phyloP scores from a whole-genome alignment of 441 rosid species.

The Theobroma grandiflorum region DNA sequence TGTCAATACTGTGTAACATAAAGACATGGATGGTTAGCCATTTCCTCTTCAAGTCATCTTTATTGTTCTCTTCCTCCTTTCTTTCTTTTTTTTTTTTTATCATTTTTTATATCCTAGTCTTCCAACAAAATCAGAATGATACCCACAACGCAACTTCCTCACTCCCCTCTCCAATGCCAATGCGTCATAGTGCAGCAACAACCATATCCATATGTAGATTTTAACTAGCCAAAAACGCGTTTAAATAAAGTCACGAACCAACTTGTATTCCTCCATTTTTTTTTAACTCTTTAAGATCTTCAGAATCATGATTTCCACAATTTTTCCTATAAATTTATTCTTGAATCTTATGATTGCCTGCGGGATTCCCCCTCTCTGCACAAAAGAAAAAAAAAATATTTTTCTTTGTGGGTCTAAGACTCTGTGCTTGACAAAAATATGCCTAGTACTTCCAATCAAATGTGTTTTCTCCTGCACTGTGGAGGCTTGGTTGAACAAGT shows the following conservation, averaged over 20 bases:
- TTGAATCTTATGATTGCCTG: not conserved
- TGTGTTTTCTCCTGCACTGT: too few relatives aligned
- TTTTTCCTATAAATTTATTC: not conserved
- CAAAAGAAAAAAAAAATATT: too few relatives aligned
- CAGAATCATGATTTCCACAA: not conserved
- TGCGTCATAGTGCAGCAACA: not conserved
- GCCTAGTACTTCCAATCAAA: too few relatives aligned
- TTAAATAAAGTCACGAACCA: not conserved
- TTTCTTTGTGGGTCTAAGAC: too few relatives aligned
- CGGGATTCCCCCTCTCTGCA: too few relatives aligned
- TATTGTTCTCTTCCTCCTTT: not conserved
- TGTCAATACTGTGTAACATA: not conserved
- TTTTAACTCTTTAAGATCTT: not conserved
- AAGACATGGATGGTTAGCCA: conserved; percentile 5
- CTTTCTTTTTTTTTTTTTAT: not conserved
- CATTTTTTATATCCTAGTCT: not conserved
- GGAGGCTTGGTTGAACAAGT: too few relatives aligned
- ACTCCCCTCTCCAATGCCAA: not conserved
- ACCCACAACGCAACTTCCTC: not conserved
- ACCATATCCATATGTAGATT: not conserved
- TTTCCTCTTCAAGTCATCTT: not conserved
- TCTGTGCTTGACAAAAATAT: too few relatives aligned
- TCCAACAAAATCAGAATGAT: not conserved
- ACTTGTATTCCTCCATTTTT: not conserved
- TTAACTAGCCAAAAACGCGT: too few relatives aligned